Evolutionary conservation across 1,139 yeast species (phyloP), one percentile per base, ranked within the genome.

Genomic region (Barnettozyma hawaiiensis): DNA sequence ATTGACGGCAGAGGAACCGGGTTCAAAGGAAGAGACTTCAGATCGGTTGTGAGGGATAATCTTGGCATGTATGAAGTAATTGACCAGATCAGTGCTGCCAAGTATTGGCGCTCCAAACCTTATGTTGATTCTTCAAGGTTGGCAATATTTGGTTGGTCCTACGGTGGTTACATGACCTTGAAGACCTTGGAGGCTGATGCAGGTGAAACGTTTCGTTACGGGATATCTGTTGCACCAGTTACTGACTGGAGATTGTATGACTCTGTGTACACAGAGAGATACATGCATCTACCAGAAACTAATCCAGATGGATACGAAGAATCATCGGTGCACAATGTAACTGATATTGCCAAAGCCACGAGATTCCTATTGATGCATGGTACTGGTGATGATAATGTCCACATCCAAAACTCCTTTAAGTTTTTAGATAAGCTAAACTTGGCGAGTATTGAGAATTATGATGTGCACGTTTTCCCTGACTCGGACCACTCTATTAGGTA

Each of bases 1-100:
- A 86, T 84, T 3, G 94, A 84, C 62, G 92, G 92, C 1, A 73
- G 94, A 59, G 94, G 94, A 36, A 84, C 94, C 3, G 94, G 92
- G 0, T 81, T 66, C 62, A 82, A 78, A 55, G 79, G 79, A 2
- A 67, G 70, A 43, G 55, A 70, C 10, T 84, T 74, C 61, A 76
- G 86, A 59, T 76, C 78, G 41, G 57, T 73, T 34, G 92, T 84
- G 3, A 70, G 85, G 46, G 85, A 80, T 54, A 71, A 73, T 41
- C 65, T 84, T 47, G 90, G 92, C 4, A 66, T 78, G 49, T 76
- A 70, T 54, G 94, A 84, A 59, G 82, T 85, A 3, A 57, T 66
- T 27, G 94, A 84, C 60, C 90, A 84, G 61, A 78, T 84, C 24
- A 64, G 74, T 0, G 86, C 89, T 5, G 92, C 85, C 2, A 72